Evolutionary conservation across 371 early-diverging fungal species (phyloP), one percentile per base, ranked within the genome.

Genomic region (Umbelopsis sp.): DNA sequence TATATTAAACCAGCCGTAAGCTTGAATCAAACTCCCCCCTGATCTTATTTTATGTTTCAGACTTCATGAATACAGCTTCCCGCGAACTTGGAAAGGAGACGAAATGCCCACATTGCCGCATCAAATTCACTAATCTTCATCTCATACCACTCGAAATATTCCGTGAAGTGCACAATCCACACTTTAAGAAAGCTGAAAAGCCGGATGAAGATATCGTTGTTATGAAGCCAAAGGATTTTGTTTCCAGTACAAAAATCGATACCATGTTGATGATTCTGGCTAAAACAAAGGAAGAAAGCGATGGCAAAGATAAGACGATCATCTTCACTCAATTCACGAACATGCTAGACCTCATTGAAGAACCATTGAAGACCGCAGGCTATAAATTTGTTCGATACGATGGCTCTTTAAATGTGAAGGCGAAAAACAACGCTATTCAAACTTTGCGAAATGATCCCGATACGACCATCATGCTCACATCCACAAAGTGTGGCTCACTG

Each of bases 281-380:
- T 3, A 64, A 77, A 4, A 83, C 80, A 1, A 63, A 52, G 45
- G 46, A 35, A 29, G 62, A 52, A 5, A 76, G 79, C 7, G 69
- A 73, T 25, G 72, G 73, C 1, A 24, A 72, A 62, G 86, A 86
- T 44, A 95, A 95, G 73, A 84, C 91, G 4, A 91, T 95, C 72
- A 87, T 93, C 7, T 95, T 95, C 71, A 93, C 93, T 11, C 94
- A 94, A 72, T 95, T 93, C 67, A 89, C 89, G 10, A 78, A 81
- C 51, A 85, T 93, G 78, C 79, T 95, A 20, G 87, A 89, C 65
- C 70, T 94, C 22, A 77, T 93, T 63, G 89, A 90, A 48, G 81
- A 77, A 67, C 87, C 92, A 0, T 75, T 95, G 48, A 73, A 76
- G 11, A 69, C 86, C 11, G 62, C 46, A n/a, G 79, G 77, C 0